Conservation (phyloP, 495 filamentous ascomycete species). For the Aspergillus heteromorphus region DNA sequence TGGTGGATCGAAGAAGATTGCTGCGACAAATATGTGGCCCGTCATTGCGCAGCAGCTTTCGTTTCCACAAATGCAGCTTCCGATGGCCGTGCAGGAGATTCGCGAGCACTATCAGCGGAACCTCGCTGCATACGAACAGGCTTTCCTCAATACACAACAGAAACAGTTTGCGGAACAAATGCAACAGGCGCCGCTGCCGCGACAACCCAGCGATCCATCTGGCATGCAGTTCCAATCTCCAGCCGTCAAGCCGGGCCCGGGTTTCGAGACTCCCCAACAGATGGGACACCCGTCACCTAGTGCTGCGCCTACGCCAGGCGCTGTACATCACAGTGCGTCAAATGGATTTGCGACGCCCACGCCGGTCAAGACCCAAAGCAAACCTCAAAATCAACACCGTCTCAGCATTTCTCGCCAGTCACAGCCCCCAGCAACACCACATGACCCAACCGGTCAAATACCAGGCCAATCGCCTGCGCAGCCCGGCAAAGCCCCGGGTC, state of each 20-base stretch:
- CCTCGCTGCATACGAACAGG: constrained; percentile 66
- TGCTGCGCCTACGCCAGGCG: constrained; percentile 25
- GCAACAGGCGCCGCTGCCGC: constrained; percentile 45
- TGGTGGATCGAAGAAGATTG: constrained; percentile 73
- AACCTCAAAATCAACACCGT: constrained; percentile 35
- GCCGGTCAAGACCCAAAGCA: constrained; percentile 35
- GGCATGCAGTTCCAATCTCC: constrained; percentile 38
- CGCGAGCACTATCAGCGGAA: constrained; percentile 69
- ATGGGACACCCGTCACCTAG: constrained; percentile 35
- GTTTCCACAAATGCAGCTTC: constrained; percentile 60
- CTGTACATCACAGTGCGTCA: constrained; percentile 27
- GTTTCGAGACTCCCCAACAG: constrained; percentile 32
- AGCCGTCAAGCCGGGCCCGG: constrained; percentile 25
- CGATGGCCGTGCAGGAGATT: constrained; percentile 60
- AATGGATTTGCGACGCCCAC: constrained; percentile 43
- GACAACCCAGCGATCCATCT: constrained; percentile 33
- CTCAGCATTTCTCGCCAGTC: constrained; percentile 34
- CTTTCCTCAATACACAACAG: constrained; percentile 56
- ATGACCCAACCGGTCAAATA: constrained; percentile 30
- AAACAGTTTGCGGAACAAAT: constrained; percentile 47
- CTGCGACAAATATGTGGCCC: constrained; percentile 62
- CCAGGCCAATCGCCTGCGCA: constrained; percentile 31
- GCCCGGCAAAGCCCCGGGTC: constrained; percentile 28
- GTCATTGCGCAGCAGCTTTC: constrained; percentile 62
- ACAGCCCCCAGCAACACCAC: constrained; percentile 28